Evolutionary conservation across 1,284 basidiomycete genomes (phyloP).

Genomic region (Ceratobasidium sp.): DNA sequence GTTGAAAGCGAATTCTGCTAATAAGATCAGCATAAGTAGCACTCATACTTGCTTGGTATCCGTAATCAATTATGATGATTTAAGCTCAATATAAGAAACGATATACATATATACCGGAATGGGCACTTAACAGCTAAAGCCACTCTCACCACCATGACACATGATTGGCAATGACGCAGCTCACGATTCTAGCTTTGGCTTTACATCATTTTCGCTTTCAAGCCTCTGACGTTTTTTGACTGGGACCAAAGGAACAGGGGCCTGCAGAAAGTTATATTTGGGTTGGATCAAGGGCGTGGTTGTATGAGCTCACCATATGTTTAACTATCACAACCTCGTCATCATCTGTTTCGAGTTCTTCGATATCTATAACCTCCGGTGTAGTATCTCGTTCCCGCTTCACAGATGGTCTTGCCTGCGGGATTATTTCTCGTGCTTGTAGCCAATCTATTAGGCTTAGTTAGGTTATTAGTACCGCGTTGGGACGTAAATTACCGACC

Average conservation of each 20-base stretch:
- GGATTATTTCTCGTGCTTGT: constrained; percentile 14
- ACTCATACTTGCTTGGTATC: too few relatives aligned
- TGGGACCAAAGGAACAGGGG: neutral
- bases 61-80: too few relatives aligned
- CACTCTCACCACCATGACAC: too few relatives aligned
- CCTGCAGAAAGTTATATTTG: neutral
- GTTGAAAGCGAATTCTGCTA: too few relatives aligned
- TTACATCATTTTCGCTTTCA: neutral
- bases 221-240: neutral
- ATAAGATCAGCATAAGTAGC: too few relatives aligned
- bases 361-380: constrained; percentile 16
- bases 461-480: neutral
- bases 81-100: too few relatives aligned
- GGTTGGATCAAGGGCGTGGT: neutral
- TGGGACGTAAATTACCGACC: neutral
- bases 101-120: too few relatives aligned
- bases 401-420: too few relatives aligned
- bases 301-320: neutral
- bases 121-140: too few relatives aligned
- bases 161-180: neutral
- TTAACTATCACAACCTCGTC: constrained; percentile 3
- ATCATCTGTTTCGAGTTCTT: constrained; percentile 9
- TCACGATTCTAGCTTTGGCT: neutral
- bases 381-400: constrained; percentile 12
- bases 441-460: neutral